Evolutionary conservation across 352 stramenopile genomes (phyloP), one percentile per base, ranked within the genome.

Genomic region (Pythium chondricola): DNA sequence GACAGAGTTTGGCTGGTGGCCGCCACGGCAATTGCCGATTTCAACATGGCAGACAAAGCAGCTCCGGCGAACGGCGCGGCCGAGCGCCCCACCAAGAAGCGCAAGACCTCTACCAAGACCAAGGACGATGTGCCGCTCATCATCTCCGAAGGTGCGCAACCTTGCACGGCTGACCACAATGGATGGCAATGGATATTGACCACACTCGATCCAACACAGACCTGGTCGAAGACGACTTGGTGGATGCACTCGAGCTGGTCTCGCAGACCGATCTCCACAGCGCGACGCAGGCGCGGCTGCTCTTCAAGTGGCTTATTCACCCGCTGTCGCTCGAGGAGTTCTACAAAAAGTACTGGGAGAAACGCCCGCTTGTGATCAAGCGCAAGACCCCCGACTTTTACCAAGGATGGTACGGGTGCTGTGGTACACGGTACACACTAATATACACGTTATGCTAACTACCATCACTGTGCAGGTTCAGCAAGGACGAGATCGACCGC

Each of bases 301-400:
- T 93, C 17, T 76, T 96, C 24, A 65, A 92, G 60, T 96, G 86
- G 86, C 63, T 96, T 11, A 72, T 96, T 43, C 76, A 76, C 47
- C 85, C 83, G 16, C 83, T 96, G 43, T 76, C 71, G 10, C 54
- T 80, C 7, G 66, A 91, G 31, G 74, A 96, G 60, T 98, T 98
- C 49, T 97, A 97, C 61, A 55, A 71, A 3, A 83, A 86, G 20
- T 97, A 97, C 65, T 98, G 84, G 85, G 94, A 97, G 57, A 87
- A 97, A 48, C 80, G 88, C 25, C 90, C 94, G 29, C 65, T 98
- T 25, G 70, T 68, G 27, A 87, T 95, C 45, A 88, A 88, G 52
- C 83, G 83, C 30, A 69, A 86, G 31, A 63, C 58, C 16, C 55
- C 61, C 3, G 55, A 61, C 35, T 86, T 86, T 58, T 95, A 95